Evolutionary conservation across 768 basidiomycete genomes (phyloP), one percentile per base, ranked within the genome.

Genomic region (Crucibulum laeve): DNA sequence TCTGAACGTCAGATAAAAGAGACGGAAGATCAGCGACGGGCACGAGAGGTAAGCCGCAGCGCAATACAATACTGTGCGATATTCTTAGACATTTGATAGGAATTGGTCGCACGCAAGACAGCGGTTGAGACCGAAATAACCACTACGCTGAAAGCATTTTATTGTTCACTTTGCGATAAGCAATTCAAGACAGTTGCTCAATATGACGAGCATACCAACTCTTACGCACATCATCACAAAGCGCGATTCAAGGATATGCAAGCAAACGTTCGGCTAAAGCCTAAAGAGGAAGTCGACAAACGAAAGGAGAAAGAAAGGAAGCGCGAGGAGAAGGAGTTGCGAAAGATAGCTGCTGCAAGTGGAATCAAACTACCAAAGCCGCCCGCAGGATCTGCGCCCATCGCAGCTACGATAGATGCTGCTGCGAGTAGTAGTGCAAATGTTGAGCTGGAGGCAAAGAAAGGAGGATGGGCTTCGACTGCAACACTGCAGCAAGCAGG

Each of bases 201-300:
- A 55, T 92, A 87, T 53, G 90, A 91, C 50, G 90, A 91, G 55
- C 90, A 92, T 61, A 87, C 86, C 42, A 91, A 91, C 55, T 90
- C 90, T 5, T 91, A 90, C 51, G 86, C 87, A 0, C 88, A 91
- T 55, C 86, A 88, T 53, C 89, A 90, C 66, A 90, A 86, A 63
- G 83, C 83, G 25, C 83, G 90, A 38, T 76, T 82, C 59, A 82
- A 69, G 52, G 88, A 91, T 52, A 87, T 91, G 86, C 85, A 89
- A 65, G 79, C 80, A 22, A 80, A 80, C 39, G 77, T 77, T 39
- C 80, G 84, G 8, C 63, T 79, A n/a, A 78, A 79, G 43, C 74
- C 75, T 13, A 70, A 79, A 52, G 84, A 79, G 45, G 87, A 87
- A 42, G 51, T 80, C 13, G 84, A 87, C 48, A 84, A 74, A 53